Conservation (phyloP, 768 basidiomycete species). For the Boletales sp. region DNA sequence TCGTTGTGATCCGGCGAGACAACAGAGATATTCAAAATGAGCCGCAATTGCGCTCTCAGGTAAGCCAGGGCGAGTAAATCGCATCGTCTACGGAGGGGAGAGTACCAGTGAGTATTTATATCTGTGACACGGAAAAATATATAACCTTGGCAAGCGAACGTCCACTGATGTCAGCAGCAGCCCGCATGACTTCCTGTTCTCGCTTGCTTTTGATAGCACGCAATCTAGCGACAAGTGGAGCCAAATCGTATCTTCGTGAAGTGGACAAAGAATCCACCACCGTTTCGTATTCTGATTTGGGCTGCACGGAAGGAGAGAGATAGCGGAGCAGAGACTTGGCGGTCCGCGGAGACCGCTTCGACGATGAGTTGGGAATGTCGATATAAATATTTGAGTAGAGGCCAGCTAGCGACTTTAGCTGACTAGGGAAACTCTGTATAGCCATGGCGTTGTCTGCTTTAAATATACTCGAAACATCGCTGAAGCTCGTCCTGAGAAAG, state of each 20-base stretch:
- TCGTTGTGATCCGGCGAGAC: constrained; percentile 74
- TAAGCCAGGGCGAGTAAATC: constrained; percentile 55
- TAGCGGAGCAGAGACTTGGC: constrained; percentile 58
- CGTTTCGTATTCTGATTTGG: constrained; percentile 46
- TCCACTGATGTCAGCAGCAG: constrained; percentile 85
- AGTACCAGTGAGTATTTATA: not conserved
- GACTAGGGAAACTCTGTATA: constrained; percentile 51
- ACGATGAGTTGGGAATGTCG: constrained; percentile 42
- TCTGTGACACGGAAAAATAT: not conserved
- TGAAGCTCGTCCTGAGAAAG: constrained; percentile 56
- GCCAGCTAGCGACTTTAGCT: constrained; percentile 54
- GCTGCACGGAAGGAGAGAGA: constrained; percentile 31
- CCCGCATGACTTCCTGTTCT: constrained; percentile 78
- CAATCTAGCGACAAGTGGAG: constrained; percentile 65
- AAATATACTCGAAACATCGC: constrained; percentile 65
- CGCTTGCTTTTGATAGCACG: constrained; percentile 75
- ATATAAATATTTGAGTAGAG: constrained; percentile 50
- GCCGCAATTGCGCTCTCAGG: constrained; percentile 66
- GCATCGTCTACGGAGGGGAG: constrained; percentile 64
- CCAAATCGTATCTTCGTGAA: constrained; percentile 49
- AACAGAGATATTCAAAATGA: constrained; percentile 88
- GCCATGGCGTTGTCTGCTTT: constrained; percentile 70
- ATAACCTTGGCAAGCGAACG: constrained; percentile 79
- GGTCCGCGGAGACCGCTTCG: constrained; percentile 37
- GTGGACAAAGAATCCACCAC: constrained; percentile 52